Evolutionary conservation across 2,329 filamentous ascomycete species (phyloP).

Genomic region (Diplodia intermedia): DNA sequence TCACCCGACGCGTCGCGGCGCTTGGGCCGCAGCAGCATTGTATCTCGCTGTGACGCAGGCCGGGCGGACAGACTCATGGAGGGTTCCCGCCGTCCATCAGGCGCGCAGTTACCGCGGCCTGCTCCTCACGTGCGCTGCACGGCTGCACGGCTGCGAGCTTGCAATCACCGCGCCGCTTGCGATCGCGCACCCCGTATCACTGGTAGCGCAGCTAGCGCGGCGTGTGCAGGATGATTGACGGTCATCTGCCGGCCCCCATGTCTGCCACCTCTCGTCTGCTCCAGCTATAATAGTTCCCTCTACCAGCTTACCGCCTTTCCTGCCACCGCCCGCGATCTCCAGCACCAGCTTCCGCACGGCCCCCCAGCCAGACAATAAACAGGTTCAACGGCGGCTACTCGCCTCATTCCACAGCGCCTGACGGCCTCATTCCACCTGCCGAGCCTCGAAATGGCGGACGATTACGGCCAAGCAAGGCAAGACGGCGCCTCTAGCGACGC

Average conservation of each 20-base stretch:
- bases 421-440: constrained; percentile 21
- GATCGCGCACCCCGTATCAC: constrained; percentile 27
- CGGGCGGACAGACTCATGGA: background rate
- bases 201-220: constrained; percentile 27
- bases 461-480: constrained; percentile 12
- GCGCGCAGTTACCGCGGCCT: constrained; percentile 9
- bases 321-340: constrained; percentile 21
- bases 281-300: constrained; percentile 24
- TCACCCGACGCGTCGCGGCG: background rate
- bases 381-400: constrained; percentile 16
- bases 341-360: constrained; percentile 29
- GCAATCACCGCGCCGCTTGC: constrained; percentile 16
- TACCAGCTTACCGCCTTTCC: constrained; percentile 28
- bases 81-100: background rate
- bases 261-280: constrained; percentile 6
- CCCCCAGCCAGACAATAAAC: constrained; percentile 23
- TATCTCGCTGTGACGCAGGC: constrained; percentile 14
- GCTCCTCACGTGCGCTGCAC: constrained; percentile 27
- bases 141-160: background rate
- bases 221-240: constrained; percentile 25
- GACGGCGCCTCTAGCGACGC: background rate
- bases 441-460: constrained; percentile 23
- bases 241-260: constrained; percentile 32
- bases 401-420: constrained; percentile 26
- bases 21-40: background rate